Evolutionary conservation across 2,329 filamentous ascomycete genomes (phyloP).

Genomic region (Colletotrichum cuscutae): DNA sequence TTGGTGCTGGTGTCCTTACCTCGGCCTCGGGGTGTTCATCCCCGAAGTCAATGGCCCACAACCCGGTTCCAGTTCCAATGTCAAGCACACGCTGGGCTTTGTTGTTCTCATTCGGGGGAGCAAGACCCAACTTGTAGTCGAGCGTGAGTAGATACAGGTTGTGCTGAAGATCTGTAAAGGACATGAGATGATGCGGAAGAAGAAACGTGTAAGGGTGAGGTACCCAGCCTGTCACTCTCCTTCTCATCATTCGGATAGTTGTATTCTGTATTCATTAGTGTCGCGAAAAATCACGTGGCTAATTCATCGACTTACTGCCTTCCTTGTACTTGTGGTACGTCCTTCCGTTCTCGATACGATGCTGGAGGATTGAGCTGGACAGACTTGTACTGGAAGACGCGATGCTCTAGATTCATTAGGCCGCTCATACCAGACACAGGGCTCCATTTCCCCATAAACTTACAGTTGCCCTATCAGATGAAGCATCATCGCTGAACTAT

Average conservation of each 20-base stretch:
- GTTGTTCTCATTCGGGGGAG: slow-evolving; percentile 36
- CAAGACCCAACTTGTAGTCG: slow-evolving; percentile 41
- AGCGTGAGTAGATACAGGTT: slow-evolving; percentile 46
- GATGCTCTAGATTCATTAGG: neutral
- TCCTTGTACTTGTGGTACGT: slow-evolving; percentile 7
- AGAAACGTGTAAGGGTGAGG: too few species aligned
- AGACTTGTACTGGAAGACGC: neutral
- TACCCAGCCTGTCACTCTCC: neutral
- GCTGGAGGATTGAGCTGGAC: neutral
- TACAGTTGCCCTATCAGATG: neutral
- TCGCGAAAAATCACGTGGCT: too few species aligned
- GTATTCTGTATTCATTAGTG: neutral
- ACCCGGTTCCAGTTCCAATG: slow-evolving; percentile 12
- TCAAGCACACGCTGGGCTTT: slow-evolving; percentile 36
- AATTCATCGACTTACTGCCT: neutral
- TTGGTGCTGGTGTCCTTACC: slow-evolving; percentile 34
- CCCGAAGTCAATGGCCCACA: slow-evolving; percentile 29
- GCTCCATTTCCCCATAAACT: too few species aligned
- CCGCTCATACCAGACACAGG: too few species aligned
- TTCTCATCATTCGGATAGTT: slow-evolving; percentile 9
- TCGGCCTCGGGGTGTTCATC: slow-evolving; percentile 39
- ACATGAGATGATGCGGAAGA: too few species aligned
- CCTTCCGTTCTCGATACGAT: neutral
- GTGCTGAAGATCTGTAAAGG: slow-evolving; percentile 46
- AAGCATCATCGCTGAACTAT: neutral